Percentiles rank a stretch among this genome's conserved stretches.
Conservation (phyloP, 352 stramenopile species). For the Globisporangium viniferum region DNA sequence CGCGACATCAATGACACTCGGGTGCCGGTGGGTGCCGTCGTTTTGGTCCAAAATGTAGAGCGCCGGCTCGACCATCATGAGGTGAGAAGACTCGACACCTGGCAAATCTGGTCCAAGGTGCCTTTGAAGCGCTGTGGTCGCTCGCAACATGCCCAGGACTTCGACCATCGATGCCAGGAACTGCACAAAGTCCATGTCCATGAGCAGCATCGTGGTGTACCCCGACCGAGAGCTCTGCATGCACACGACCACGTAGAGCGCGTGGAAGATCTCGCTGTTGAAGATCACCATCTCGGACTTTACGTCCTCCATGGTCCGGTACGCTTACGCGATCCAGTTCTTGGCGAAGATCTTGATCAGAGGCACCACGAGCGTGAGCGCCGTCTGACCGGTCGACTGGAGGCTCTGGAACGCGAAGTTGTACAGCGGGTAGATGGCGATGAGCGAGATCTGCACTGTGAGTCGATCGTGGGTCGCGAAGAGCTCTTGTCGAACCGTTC, state of each 20-base stretch:
- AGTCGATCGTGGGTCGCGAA: not conserved
- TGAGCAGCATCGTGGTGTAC: constrained; percentile 14
- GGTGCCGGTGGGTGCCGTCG: not conserved
- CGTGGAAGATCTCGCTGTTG: constrained; percentile 25
- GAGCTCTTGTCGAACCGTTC: constrained; percentile 12
- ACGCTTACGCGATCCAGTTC: constrained; percentile 22
- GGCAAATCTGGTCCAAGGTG: not conserved
- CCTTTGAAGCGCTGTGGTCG: not conserved
- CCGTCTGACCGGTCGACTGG: constrained; percentile 2
- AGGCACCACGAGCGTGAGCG: constrained; percentile 16
- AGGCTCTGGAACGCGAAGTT: constrained; percentile 21
- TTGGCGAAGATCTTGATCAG: constrained; percentile 22
- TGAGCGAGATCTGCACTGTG: constrained; percentile 11
- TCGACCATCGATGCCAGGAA: not conserved
- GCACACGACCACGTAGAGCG: constrained; percentile 26
- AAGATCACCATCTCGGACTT: constrained; percentile 27
- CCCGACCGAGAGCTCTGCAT: constrained; percentile 21
- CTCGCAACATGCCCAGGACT: not conserved
- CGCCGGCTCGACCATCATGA: not conserved
- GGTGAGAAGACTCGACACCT: too few relatives aligned
- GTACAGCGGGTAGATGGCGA: constrained; percentile 24
- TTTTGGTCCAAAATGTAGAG: not conserved
- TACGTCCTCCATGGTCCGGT: constrained; percentile 22
- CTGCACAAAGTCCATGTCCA: not conserved
- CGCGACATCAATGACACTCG: not conserved